These are phyloP conservation scores for Exophiala xenobiotica DNA, from an alignment of 2,329 filamentous ascomycete species.

Conservation along the genomic window DNA sequence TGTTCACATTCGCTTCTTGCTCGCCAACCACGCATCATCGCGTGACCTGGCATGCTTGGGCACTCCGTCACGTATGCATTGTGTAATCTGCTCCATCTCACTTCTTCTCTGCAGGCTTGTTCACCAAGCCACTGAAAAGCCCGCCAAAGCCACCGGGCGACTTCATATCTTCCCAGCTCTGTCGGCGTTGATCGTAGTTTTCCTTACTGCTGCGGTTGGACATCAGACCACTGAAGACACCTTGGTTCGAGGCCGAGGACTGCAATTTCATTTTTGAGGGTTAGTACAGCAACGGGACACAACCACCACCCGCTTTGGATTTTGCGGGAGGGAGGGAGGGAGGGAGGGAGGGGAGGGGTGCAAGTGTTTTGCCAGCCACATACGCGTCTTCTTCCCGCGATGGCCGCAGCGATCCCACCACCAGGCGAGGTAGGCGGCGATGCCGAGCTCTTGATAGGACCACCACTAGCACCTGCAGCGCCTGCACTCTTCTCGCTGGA, in stretches of 20 bases:
- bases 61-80: not conserved
- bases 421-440: conserved; percentile 78
- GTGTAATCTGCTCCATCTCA: not conserved
- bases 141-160: conserved; percentile 11
- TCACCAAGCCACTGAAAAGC: conserved; percentile 16
- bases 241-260: conserved; percentile 25
- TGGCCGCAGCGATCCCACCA: conserved; percentile 62
- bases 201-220: conserved; percentile 16
- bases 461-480: not conserved
- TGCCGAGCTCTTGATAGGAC: conserved; percentile 63
- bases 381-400: conserved; percentile 26
- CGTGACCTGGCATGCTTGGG: not conserved
- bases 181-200: conserved; percentile 16
- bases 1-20: too few relatives aligned
- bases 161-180: conserved; percentile 25
- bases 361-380: conserved; percentile 3
- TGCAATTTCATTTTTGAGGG: not conserved
- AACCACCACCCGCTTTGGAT: too few relatives aligned
- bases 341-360: too few relatives aligned
- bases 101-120: conserved; percentile 26
- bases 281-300: too few relatives aligned
- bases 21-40: not conserved
- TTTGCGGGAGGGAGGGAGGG: not conserved
- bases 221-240: conserved; percentile 26
- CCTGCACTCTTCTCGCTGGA: conserved; percentile 11